Evolutionary conservation across 75 land plant species (phyloP).

Genomic region (Pseudotsuga menziesii): DNA sequence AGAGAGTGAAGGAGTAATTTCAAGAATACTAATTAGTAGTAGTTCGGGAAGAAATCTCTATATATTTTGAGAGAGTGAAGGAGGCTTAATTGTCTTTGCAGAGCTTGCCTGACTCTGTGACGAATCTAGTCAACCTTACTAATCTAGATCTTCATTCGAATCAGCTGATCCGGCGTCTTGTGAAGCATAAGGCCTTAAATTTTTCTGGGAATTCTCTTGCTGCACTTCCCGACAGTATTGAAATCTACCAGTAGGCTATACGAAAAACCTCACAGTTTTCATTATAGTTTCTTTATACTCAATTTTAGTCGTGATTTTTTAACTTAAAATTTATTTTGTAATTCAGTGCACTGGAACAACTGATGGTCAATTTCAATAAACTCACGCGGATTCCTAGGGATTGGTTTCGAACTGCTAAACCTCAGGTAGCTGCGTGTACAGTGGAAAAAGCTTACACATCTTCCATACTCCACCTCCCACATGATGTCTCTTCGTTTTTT

Average conservation of each 20-base stretch:
- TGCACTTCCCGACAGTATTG: conserved; percentile 68
- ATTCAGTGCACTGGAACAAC: too few relatives aligned
- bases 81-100: conserved; percentile 5
- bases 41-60: not conserved
- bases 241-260: conserved; percentile 54
- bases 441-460: too few relatives aligned
- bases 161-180: conserved; percentile 54
- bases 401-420: too few relatives aligned
- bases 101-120: conserved; percentile 51
- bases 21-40: not conserved
- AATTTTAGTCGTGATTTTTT: too few relatives aligned
- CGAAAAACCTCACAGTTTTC: not conserved
- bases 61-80: not conserved
- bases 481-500: too few relatives aligned
- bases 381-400: too few relatives aligned
- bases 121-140: conserved; percentile 43
- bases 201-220: conserved; percentile 65
- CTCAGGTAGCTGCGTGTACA: too few relatives aligned
- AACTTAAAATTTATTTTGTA: too few relatives aligned
- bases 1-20: not conserved
- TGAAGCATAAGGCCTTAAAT: conserved; percentile 53
- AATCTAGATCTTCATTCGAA: conserved; percentile 55
- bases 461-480: too few relatives aligned
- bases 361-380: too few relatives aligned
- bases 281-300: too few relatives aligned